These are phyloP conservation scores for Neckera pumila DNA, from an alignment of 225 moss, liverwort and hornwort genomes.

Conservation along the genomic window DNA sequence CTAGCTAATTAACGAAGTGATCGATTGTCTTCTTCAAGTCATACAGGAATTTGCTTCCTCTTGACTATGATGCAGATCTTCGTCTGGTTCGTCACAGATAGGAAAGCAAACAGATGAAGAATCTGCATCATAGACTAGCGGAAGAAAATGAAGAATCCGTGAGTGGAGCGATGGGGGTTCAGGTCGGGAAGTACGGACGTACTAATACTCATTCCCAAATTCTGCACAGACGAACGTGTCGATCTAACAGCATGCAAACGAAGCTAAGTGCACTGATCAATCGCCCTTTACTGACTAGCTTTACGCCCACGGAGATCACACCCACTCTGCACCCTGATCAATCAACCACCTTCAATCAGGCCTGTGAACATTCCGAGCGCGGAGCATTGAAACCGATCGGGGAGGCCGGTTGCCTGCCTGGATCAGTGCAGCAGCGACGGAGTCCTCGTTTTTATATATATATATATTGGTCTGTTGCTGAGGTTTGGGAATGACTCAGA, in stretches of 20 bases:
- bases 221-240: not conserved
- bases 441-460: not conserved
- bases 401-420: not conserved
- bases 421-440: not conserved
- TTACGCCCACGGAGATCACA: not conserved
- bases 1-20: not conserved
- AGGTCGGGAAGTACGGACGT: not conserved
- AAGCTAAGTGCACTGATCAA: not conserved
- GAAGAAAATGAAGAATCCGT: not conserved
- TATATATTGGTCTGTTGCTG: not conserved
- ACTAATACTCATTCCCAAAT: not conserved
- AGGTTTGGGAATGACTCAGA: not conserved
- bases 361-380: not conserved
- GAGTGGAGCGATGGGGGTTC: not conserved
- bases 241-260: not conserved
- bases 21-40: not conserved
- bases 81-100: not conserved
- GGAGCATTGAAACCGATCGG: not conserved
- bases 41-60: not conserved
- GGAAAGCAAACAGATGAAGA: slow-evolving; percentile 3
- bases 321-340: not conserved
- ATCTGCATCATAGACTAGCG: slow-evolving; percentile 17
- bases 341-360: not conserved
- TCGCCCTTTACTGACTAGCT: not conserved
- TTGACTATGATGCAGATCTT: slow-evolving; percentile 19